These are phyloP conservation scores for Daldinia decipiens DNA, from an alignment of 495 filamentous ascomycete species.

Conservation along the genomic window DNA sequence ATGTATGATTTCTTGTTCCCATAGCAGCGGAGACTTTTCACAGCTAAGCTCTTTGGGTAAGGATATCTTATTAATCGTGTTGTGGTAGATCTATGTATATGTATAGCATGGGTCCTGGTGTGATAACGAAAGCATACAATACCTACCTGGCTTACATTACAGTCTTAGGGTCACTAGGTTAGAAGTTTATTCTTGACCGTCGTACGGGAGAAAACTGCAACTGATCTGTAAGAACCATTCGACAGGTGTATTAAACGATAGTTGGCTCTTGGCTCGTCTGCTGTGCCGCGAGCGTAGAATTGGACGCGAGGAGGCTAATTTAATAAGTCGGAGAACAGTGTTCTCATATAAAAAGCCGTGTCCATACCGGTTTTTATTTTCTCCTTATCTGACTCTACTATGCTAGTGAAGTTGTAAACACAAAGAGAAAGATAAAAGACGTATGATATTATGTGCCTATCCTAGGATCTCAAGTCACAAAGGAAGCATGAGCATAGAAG, in stretches of 20 bases:
- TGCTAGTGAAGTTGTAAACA: neutral
- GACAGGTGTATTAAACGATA: neutral
- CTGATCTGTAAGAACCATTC: neutral
- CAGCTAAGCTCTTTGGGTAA: constrained; percentile 25
- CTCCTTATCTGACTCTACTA: neutral
- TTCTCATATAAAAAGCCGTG: constrained; percentile 16
- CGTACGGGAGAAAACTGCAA: neutral
- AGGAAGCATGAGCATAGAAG: neutral
- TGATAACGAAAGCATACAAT: neutral
- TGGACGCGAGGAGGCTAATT: constrained; percentile 21
- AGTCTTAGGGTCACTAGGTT: neutral
- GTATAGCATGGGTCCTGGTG: neutral
- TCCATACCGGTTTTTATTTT: neutral
- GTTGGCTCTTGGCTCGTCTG: constrained; percentile 17
- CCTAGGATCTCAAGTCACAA: neutral
- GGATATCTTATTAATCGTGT: constrained; percentile 4
- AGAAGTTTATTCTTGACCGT: constrained; percentile 1
- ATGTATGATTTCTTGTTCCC: constrained; percentile 32
- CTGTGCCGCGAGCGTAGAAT: constrained; percentile 30
- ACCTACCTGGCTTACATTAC: neutral
- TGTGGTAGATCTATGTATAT: neutral
- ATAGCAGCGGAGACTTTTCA: constrained; percentile 33
- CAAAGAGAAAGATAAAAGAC: constrained; percentile 6
- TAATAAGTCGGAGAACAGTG: constrained; percentile 7
- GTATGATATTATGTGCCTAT: neutral